Conservation (phyloP, 352 stramenopile species). For the Phytophthora lateralis region DNA sequence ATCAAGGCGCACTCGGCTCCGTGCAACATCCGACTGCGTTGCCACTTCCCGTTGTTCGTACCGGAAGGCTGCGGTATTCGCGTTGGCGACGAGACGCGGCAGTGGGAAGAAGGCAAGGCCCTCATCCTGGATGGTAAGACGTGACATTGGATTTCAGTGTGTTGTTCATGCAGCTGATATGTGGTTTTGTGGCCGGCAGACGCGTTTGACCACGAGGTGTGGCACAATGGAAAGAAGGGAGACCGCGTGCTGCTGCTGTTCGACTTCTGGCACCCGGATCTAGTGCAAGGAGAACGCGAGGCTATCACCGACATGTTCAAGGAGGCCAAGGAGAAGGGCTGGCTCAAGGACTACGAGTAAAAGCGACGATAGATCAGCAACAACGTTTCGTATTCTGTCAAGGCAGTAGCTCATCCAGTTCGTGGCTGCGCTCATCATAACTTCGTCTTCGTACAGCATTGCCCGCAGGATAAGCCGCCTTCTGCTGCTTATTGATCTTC, state of each 20-base stretch:
- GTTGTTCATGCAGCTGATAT: not conserved
- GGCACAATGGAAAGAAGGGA: conserved; percentile 63
- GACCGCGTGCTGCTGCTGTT: conserved; percentile 89
- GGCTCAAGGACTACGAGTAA: conserved; percentile 67
- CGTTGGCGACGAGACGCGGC: conserved; percentile 85
- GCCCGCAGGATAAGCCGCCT: conserved; percentile 4
- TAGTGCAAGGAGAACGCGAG: conserved; percentile 60
- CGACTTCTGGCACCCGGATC: conserved; percentile 80
- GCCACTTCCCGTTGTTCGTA: conserved; percentile 95
- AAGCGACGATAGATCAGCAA: conserved; percentile 8
- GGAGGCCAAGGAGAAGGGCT: conserved; percentile 74
- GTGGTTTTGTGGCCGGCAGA: conserved; percentile 36
- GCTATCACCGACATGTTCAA: conserved; percentile 76
- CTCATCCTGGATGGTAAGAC: conserved; percentile 81
- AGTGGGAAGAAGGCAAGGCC: conserved; percentile 82
- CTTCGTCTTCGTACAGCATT: not conserved
- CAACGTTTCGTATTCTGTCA: conserved; percentile 9
- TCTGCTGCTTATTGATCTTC: conserved; percentile 43
- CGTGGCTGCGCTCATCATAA: not conserved
- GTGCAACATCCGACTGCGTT: conserved; percentile 95
- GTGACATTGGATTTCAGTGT: not conserved
- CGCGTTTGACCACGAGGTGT: conserved; percentile 85
- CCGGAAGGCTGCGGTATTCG: conserved; percentile 89
- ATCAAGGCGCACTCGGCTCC: conserved; percentile 94
- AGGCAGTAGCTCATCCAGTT: conserved; percentile 27